Conservation (phyloP, 1,139 yeast species). For the Yamadazyma kanchanaburiensis region DNA sequence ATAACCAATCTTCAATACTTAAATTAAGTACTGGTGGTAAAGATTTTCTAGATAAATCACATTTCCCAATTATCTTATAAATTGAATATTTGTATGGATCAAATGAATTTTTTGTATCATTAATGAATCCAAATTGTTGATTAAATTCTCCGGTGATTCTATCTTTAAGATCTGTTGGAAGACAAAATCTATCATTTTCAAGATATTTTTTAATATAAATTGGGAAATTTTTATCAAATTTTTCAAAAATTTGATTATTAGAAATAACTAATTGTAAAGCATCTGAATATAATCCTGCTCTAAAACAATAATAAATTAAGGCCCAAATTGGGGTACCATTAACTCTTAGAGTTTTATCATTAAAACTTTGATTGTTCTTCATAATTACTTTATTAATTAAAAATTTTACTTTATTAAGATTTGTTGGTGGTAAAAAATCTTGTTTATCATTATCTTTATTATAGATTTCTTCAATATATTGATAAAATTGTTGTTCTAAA, state of each 20-base stretch:
- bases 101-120: constrained; percentile 50
- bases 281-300: constrained; percentile 80
- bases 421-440: constrained; percentile 54
- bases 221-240: constrained; percentile 83
- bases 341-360: constrained; percentile 41
- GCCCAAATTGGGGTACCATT: constrained; percentile 95
- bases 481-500: constrained; percentile 75
- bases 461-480: constrained; percentile 70
- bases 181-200: constrained; percentile 45
- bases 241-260: constrained; percentile 58
- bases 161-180: constrained; percentile 68
- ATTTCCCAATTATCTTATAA: constrained; percentile 88
- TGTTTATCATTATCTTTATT: constrained; percentile 56
- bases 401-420: constrained; percentile 65
- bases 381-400: constrained; percentile 56
- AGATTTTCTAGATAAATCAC: constrained; percentile 75
- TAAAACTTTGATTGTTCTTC: constrained; percentile 29
- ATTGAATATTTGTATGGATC: constrained; percentile 92
- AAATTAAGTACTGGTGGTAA: constrained; percentile 68
- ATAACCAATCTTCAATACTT: constrained; percentile 94
- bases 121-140: constrained; percentile 72
- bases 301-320: constrained; percentile 71
- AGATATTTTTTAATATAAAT: constrained; percentile 72
- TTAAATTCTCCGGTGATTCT: constrained; percentile 78
- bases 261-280: constrained; percentile 49